These are phyloP conservation scores for Lophium mytilinum DNA, from an alignment of 495 filamentous ascomycete genomes.

Conservation along the genomic window DNA sequence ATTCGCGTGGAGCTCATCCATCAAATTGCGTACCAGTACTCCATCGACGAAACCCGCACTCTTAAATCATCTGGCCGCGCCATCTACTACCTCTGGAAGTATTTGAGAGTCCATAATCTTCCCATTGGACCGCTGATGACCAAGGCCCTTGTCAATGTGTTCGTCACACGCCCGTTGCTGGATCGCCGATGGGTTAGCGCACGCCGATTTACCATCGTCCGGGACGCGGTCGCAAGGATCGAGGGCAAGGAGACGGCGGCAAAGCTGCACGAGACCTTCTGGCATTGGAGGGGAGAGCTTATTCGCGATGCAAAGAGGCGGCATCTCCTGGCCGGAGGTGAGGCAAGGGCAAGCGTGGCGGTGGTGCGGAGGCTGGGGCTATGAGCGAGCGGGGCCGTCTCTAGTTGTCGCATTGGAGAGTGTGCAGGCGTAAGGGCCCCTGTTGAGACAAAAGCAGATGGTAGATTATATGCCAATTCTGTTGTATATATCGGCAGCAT, in stretches of 20 bases:
- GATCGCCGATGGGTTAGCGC: slow-evolving; percentile 10
- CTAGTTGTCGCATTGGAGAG: no score
- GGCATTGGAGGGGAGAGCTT: slow-evolving; percentile 13
- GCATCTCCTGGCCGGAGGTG: neutral
- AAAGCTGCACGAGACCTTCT: slow-evolving; percentile 8
- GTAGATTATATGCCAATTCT: no score
- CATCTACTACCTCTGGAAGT: slow-evolving; percentile 11
- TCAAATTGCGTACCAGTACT: slow-evolving; percentile 18
- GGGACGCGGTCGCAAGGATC: slow-evolving; percentile 5
- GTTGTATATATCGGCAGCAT: no score
- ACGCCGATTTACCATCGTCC: slow-evolving; percentile 4
- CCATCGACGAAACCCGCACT: slow-evolving; percentile 4
- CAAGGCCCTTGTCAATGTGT: slow-evolving; percentile 7
- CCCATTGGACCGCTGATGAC: slow-evolving; percentile 15
- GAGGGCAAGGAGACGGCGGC: slow-evolving; percentile 11
- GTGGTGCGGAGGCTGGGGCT: slow-evolving; percentile 15
- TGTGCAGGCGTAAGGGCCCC: no score
- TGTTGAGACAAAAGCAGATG: no score
- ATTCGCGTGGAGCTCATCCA: slow-evolving; percentile 6
- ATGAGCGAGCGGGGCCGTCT: neutral
- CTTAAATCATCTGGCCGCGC: neutral
- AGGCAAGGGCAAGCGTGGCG: slow-evolving; percentile 9
- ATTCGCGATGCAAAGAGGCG: slow-evolving; percentile 3
- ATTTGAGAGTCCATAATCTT: neutral
- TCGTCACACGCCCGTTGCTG: slow-evolving; percentile 8